These are phyloP conservation scores for Globisporangium paroecandrum DNA, from an alignment of 352 stramenopile species.

Conservation along the genomic window DNA sequence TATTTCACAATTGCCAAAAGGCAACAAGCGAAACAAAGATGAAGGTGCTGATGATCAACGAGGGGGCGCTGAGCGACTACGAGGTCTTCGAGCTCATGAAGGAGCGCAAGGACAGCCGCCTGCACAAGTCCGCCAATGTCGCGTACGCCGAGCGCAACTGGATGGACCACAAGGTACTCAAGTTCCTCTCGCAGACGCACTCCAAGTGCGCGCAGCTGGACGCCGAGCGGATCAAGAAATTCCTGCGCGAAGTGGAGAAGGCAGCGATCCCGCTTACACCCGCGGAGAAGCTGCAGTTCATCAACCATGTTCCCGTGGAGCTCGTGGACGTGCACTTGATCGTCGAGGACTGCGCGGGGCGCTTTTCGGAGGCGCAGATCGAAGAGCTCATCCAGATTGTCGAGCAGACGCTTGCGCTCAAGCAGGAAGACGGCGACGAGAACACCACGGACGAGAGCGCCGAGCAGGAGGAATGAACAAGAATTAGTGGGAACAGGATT, in stretches of 20 bases:
- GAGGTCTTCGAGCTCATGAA: conserved; percentile 81
- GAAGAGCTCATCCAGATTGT: conserved; percentile 71
- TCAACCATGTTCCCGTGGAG: conserved; percentile 80
- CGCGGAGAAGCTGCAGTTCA: conserved; percentile 81
- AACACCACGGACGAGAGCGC: conserved; percentile 25
- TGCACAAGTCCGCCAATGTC: conserved; percentile 73
- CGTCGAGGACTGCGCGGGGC: conserved; percentile 76
- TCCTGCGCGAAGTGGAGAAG: conserved; percentile 51
- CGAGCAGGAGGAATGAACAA: conserved; percentile 17
- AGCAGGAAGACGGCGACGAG: conserved; percentile 23
- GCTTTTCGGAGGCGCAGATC: conserved; percentile 75
- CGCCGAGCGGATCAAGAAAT: conserved; percentile 49
- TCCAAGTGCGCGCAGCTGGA: conserved; percentile 54
- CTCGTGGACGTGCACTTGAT: conserved; percentile 85
- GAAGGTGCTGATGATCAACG: conserved; percentile 84
- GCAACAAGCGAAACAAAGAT: conserved; percentile 31
- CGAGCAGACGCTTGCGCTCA: conserved; percentile 51
- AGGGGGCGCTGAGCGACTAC: conserved; percentile 74
- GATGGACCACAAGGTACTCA: conserved; percentile 90
- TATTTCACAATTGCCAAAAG: not conserved
- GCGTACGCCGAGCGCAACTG: conserved; percentile 85
- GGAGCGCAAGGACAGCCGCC: conserved; percentile 69
- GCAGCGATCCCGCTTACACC: conserved; percentile 49
- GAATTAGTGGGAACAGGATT: not conserved
- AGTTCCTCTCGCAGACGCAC: conserved; percentile 75